These are phyloP conservation scores for Phtheirospermum japonicum DNA, from an alignment of 257 asterid genomes.

Conservation along the genomic window DNA sequence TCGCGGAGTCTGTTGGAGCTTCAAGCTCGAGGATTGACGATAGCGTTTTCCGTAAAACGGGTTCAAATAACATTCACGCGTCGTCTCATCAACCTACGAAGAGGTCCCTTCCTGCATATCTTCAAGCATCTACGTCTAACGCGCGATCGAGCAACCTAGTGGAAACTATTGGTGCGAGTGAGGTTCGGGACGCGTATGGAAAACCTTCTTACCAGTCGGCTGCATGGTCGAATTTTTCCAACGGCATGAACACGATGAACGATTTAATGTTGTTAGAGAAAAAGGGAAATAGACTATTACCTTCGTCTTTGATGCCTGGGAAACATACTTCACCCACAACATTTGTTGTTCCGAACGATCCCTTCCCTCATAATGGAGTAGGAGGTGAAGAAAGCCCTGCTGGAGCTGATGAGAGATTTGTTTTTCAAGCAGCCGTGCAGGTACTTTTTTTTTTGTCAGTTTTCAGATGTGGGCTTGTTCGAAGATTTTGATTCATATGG, in stretches of 20 bases:
- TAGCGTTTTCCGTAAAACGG: slow-evolving; percentile 26
- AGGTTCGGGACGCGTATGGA: slow-evolving; percentile 44
- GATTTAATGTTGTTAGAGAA: slow-evolving; percentile 41
- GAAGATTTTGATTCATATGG: slow-evolving; percentile 18
- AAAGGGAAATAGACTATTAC: slow-evolving; percentile 58
- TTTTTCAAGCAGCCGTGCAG: slow-evolving; percentile 95
- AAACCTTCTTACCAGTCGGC: slow-evolving; percentile 33
- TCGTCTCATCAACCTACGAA: slow-evolving; percentile 39
- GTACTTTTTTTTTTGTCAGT: slow-evolving; percentile 37
- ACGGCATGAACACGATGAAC: slow-evolving; percentile 34
- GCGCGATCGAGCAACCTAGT: slow-evolving; percentile 34
- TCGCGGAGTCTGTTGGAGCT: slow-evolving; percentile 39
- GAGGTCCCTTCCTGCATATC: slow-evolving; percentile 52
- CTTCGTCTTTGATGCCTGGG: slow-evolving; percentile 49
- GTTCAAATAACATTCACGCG: slow-evolving; percentile 23
- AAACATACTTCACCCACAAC: slow-evolving; percentile 40
- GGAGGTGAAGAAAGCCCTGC: slow-evolving; percentile 69
- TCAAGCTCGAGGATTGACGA: slow-evolving; percentile 39
- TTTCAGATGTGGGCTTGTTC: slow-evolving; percentile 2
- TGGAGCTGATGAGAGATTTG: slow-evolving; percentile 86
- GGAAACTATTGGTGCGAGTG: slow-evolving; percentile 52
- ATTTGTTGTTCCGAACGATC: slow-evolving; percentile 44
- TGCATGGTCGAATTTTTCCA: slow-evolving; percentile 41
- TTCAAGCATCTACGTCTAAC: slow-evolving; percentile 39
- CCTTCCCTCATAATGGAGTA: slow-evolving; percentile 47